Base-by-base conservation (phyloP, 371 early-diverging fungal species). In the Mortierella sp. region DNA sequence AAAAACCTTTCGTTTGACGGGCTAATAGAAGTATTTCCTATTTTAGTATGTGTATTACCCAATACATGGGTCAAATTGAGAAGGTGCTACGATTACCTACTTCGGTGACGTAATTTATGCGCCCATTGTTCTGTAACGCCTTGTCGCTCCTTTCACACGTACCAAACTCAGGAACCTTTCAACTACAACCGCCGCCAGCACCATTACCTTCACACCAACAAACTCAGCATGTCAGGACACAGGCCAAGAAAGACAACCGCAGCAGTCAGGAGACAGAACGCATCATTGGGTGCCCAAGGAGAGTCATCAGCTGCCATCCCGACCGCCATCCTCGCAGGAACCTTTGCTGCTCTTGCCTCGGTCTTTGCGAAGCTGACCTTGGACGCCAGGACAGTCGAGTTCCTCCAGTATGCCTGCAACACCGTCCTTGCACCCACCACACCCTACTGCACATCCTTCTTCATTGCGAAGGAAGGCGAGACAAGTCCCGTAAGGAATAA, bases 291-390 rank as follows among this genome's bases (percentile, higher is more conserved):
- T 46, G 77, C 74, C 32, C 78, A 76, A 27, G 49, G 43, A 4
- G 76, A 77, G 4, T 79, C 80, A 32, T 48, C 74, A 12, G 68
- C 86, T 0, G 86, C 82, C 60, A 79, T 86, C 54, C 78, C 80
- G 54, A 80, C 86, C 2, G 82, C 86, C 12, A 81, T 82, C 71
- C 80, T 84, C 1, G 83, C 94, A 55, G 95, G 95, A 7, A 77
- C 91, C 7, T 95, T 94, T 89, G 95, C 95, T 1, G 92, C 95
- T 35, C 88, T 94, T 32, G 92, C 95, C 35, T 95, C 95, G 21
- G 94, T 95, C n/a, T 93, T 93, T 90, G 95, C 95, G 68, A 95
- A 95, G 72, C 89, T 95, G 14, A 93, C 93, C 71, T 89, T 92
- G 24, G 93, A 94, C 82, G 88, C 87, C 41, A 83, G 90, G 41